Conservation (phyloP, 768 basidiomycete genomes). For the Sutorius australiensis region DNA sequence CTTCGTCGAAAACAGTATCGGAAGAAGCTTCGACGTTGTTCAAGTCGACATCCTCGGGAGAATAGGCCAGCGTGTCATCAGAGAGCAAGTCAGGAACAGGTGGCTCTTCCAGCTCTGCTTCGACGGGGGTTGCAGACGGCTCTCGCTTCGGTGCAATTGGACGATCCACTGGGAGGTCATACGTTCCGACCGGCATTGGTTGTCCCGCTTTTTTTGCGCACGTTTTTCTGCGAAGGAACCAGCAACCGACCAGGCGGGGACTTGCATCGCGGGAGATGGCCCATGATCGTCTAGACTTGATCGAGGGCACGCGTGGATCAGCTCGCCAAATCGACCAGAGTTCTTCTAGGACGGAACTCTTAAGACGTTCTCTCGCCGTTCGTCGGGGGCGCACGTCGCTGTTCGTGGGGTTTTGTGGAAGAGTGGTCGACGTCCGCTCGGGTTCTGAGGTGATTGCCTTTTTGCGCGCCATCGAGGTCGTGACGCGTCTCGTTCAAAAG, state of each 20-base stretch:
- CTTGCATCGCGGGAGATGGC: slow-evolving; percentile 20
- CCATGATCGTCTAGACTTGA: slow-evolving; percentile 27
- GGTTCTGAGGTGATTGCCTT: not conserved
- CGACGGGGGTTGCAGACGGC: slow-evolving; percentile 1
- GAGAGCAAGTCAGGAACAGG: slow-evolving; percentile 11
- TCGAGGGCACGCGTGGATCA: slow-evolving; percentile 28
- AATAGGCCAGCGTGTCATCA: slow-evolving; percentile 23
- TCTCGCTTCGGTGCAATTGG: slow-evolving; percentile 8
- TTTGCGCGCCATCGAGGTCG: slow-evolving; percentile 12
- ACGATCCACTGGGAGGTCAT: slow-evolving; percentile 19
- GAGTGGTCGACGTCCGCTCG: not conserved
- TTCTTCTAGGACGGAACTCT: slow-evolving; percentile 14
- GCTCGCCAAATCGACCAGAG: slow-evolving; percentile 30
- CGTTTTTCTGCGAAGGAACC: slow-evolving; percentile 26
- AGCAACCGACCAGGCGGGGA: slow-evolving; percentile 19
- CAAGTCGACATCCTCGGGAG: not conserved
- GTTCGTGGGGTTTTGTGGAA: not conserved
- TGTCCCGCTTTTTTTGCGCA: slow-evolving; percentile 23
- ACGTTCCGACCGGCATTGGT: slow-evolving; percentile 16
- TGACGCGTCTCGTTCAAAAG: not conserved
- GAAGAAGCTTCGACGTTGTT: slow-evolving; percentile 19
- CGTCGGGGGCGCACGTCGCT: slow-evolving; percentile 1
- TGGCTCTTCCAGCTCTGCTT: not conserved
- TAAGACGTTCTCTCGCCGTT: slow-evolving; percentile 10
- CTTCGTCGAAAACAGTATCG: slow-evolving; percentile 20